Evolutionary conservation across 345 rosid genomes (phyloP).

Genomic region (Euphorbia tirucalli): DNA sequence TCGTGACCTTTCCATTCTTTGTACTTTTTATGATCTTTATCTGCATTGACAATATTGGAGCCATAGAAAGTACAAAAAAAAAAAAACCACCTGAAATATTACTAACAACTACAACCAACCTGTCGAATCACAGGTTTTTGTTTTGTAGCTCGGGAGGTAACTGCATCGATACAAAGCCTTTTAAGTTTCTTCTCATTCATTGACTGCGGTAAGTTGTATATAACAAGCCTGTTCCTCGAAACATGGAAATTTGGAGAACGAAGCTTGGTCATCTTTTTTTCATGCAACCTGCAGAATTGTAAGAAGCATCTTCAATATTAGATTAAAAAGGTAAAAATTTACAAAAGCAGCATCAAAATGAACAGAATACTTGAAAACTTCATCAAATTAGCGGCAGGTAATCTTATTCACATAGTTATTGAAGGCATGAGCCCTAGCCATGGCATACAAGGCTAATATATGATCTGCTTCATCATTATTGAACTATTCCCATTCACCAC

Average conservation of each 20-base stretch:
- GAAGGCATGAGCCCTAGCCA: background rate
- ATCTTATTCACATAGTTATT: background rate
- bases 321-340: slow-evolving; percentile 5
- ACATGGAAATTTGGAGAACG: slow-evolving; percentile 92
- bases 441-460: background rate
- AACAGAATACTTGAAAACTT: background rate
- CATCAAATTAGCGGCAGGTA: background rate
- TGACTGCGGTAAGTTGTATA: slow-evolving; percentile 83
- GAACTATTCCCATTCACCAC: background rate
- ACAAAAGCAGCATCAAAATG: background rate
- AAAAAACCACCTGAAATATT: background rate
- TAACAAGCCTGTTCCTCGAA: slow-evolving; percentile 70
- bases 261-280: slow-evolving; percentile 80
- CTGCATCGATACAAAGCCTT: slow-evolving; percentile 66
- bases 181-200: slow-evolving; percentile 65
- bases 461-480: background rate
- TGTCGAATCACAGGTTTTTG: slow-evolving; percentile 82
- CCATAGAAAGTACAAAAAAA: background rate
- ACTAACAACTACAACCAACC: slow-evolving; percentile 37
- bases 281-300: slow-evolving; percentile 59
- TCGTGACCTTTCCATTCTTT: slow-evolving; percentile 62
- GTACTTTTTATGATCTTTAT: slow-evolving; percentile 64
- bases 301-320: background rate
- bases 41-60: slow-evolving; percentile 36
- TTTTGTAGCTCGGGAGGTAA: slow-evolving; percentile 84